phyloP scores from a whole-genome alignment of 306 rosid genomes.

The Dalbergia oliveri region DNA sequence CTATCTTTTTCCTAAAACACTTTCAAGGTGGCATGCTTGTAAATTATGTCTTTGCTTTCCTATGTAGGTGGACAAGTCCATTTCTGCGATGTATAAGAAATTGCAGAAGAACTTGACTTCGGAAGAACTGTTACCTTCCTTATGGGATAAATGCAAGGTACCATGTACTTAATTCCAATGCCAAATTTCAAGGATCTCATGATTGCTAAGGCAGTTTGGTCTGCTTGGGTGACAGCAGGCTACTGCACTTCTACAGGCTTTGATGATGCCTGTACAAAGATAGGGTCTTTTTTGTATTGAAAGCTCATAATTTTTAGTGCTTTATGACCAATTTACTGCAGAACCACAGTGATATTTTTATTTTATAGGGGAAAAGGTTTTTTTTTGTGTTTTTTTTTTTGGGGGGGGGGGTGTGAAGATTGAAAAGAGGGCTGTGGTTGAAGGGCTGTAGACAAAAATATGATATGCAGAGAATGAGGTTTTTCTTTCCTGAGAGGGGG shows the following conservation, averaged over 20 bases:
- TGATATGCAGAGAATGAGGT: too few species aligned
- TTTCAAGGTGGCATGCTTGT: slow-evolving; percentile 12
- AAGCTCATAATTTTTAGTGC: slow-evolving; percentile 10
- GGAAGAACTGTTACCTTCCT: slow-evolving; percentile 94
- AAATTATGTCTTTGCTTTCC: slow-evolving; percentile 34
- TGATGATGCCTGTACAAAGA: neutral
- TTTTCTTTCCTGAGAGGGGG: too few species aligned
- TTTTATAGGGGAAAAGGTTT: too few species aligned
- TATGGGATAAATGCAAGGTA: slow-evolving; percentile 99
- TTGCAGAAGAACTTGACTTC: slow-evolving; percentile 95
- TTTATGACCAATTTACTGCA: neutral
- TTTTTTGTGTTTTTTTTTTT: too few species aligned
- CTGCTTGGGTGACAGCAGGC: slow-evolving; percentile 20
- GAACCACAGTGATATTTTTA: neutral
- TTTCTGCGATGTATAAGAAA: slow-evolving; percentile 87
- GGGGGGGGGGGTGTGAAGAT: neutral
- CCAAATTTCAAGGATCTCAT: slow-evolving; percentile 6
- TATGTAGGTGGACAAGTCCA: slow-evolving; percentile 83
- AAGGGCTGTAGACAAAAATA: too few species aligned
- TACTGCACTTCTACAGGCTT: slow-evolving; percentile 22
- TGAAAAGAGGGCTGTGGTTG: neutral
- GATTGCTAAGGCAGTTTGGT: slow-evolving; percentile 8
- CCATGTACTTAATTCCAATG: slow-evolving; percentile 3
- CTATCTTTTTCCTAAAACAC: slow-evolving; percentile 10
- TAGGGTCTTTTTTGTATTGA: neutral